Percentiles rank a stretch among this genome's conserved stretches.
Conservation (phyloP, 257 asterid genomes). For the Verbascum thapsus region DNA sequence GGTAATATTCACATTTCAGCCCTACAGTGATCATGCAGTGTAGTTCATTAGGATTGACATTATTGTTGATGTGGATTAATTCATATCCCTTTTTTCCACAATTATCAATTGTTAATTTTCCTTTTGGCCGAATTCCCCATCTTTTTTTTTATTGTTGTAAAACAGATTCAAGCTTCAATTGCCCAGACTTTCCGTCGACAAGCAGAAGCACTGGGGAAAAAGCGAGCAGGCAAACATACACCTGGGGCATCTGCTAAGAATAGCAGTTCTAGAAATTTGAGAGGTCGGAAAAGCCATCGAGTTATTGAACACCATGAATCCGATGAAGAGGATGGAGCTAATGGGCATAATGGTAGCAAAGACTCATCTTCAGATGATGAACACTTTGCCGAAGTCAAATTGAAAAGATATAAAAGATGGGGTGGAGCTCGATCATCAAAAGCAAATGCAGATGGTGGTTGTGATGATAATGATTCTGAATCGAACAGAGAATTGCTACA, state of each 20-base stretch:
- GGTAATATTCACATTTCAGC: slow-evolving; percentile 43
- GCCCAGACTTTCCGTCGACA: slow-evolving; percentile 80
- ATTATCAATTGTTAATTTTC: slow-evolving; percentile 12
- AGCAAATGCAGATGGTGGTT: slow-evolving; percentile 54
- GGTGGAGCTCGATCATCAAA: slow-evolving; percentile 59
- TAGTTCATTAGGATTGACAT: slow-evolving; percentile 19
- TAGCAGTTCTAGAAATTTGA: slow-evolving; percentile 47
- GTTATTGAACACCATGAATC: slow-evolving; percentile 56
- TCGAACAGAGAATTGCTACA: slow-evolving; percentile 41
- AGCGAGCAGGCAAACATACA: slow-evolving; percentile 53
- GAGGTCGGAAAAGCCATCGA: slow-evolving; percentile 63
- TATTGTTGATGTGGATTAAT: slow-evolving; percentile 22
- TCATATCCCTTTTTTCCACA: neutral
- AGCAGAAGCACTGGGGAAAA: slow-evolving; percentile 80
- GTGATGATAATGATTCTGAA: slow-evolving; percentile 61
- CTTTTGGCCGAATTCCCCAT: slow-evolving; percentile 1
- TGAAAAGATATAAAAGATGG: slow-evolving; percentile 61
- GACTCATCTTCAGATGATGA: slow-evolving; percentile 87
- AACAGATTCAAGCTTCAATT: slow-evolving; percentile 86
- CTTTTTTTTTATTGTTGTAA: slow-evolving; percentile 20
- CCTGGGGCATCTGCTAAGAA: slow-evolving; percentile 56
- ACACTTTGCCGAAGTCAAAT: slow-evolving; percentile 54
- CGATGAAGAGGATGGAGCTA: slow-evolving; percentile 76
- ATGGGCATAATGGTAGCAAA: slow-evolving; percentile 61
- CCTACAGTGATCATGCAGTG: slow-evolving; percentile 20